These are phyloP conservation scores for Malus hybrid DNA, from an alignment of 331 rosid species.

Conservation along the genomic window DNA sequence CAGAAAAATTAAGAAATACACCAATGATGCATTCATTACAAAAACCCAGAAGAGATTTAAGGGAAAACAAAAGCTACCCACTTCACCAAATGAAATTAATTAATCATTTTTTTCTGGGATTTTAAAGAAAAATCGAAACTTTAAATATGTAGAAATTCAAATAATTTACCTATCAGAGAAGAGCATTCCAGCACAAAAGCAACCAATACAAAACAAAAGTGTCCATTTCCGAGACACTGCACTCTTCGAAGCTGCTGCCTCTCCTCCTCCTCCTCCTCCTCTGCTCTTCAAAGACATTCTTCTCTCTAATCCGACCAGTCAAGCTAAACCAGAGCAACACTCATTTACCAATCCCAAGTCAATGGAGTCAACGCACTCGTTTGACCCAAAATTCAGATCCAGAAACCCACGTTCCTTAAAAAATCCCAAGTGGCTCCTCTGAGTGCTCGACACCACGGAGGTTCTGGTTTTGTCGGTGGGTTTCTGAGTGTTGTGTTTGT, in stretches of 20 bases:
- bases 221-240: conserved; percentile 45
- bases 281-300: conserved; percentile 42
- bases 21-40: background rate
- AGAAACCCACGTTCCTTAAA: background rate
- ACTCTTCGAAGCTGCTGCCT: conserved; percentile 21
- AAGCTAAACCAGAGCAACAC: conserved; percentile 12
- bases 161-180: conserved; percentile 43
- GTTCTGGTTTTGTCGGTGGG: background rate
- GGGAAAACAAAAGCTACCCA: conserved; percentile 3
- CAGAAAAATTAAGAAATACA: background rate
- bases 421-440: background rate
- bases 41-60: background rate
- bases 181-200: conserved; percentile 53
- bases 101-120: background rate
- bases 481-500: background rate
- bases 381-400: conserved; percentile 21
- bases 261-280: conserved; percentile 41
- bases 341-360: conserved; percentile 29
- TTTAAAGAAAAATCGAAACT: background rate
- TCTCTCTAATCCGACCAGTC: background rate
- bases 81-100: conserved; percentile 5
- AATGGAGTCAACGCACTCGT: conserved; percentile 2
- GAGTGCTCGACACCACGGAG: background rate
- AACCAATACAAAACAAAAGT: conserved; percentile 39
- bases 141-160: background rate